Evolutionary conservation across 192 early-diverging fungal genomes (phyloP).

Genomic region (Backusella westeae): DNA sequence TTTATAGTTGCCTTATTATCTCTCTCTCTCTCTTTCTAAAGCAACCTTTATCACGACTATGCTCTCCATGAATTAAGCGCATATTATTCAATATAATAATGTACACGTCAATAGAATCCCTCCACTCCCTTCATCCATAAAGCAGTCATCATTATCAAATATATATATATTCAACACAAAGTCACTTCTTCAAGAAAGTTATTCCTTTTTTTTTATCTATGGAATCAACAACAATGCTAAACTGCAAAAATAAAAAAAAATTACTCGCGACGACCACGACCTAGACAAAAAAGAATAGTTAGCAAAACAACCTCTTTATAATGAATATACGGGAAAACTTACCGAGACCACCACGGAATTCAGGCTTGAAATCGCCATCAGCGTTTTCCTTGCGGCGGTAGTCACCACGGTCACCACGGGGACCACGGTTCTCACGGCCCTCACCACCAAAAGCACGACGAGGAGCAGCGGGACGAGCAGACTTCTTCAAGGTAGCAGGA

Average conservation of each 20-base stretch:
- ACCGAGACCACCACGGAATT: slow-evolving; percentile 96
- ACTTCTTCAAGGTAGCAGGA: slow-evolving; percentile 97
- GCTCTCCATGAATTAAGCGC: not conserved
- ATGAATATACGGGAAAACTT: not conserved
- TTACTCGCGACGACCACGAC: slow-evolving; percentile 28
- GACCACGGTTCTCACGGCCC: slow-evolving; percentile 53
- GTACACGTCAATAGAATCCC: no score
- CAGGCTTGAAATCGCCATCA: slow-evolving; percentile 93
- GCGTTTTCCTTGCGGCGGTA: slow-evolving; percentile 91
- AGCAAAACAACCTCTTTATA: not conserved
- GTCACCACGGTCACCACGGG: slow-evolving; percentile 80
- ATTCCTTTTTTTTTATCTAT: not conserved
- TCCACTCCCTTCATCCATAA: not conserved
- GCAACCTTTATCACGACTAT: not conserved
- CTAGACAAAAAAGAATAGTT: slow-evolving; percentile 3
- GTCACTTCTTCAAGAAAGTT: not conserved
- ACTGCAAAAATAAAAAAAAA: slow-evolving; percentile 1
- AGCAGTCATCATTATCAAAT: not conserved
- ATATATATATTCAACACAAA: not conserved
- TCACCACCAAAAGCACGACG: slow-evolving; percentile 69
- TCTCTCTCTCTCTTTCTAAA: not conserved
- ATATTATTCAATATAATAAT: not conserved
- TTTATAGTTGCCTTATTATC: not conserved
- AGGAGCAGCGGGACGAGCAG: slow-evolving; percentile 74
- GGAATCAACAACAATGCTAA: not conserved